A percentile compares a stretch with the other conserved stretches of the same genome.
phyloP scores from a whole-genome alignment of 371 early-diverging fungal genomes.

The Circinella umbellata region DNA sequence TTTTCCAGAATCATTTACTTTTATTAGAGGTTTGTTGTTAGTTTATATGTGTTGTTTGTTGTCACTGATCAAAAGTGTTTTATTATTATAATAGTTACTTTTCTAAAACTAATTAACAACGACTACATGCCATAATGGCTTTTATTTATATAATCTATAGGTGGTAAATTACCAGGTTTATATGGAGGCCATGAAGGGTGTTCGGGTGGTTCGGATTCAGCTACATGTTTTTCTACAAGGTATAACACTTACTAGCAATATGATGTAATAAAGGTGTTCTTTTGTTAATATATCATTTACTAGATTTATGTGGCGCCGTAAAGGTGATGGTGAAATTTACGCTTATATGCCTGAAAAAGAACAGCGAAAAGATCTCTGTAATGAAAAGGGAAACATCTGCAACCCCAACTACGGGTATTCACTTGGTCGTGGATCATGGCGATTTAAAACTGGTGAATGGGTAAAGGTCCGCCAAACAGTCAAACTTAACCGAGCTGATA shows the following conservation, averaged over 20 bases:
- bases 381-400: constrained; percentile 53
- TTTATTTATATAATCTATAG: background rate
- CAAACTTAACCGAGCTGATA: constrained; percentile 57
- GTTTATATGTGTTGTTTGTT: background rate
- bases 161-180: constrained; percentile 63
- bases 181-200: constrained; percentile 60
- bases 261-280: background rate
- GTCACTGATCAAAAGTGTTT: background rate
- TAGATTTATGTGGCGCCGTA: constrained; percentile 66
- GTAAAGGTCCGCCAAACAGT: constrained; percentile 58
- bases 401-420: constrained; percentile 67
- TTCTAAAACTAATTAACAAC: too few species aligned
- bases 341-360: constrained; percentile 57
- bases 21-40: constrained; percentile 46
- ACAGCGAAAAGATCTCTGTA: constrained; percentile 51
- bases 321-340: constrained; percentile 68
- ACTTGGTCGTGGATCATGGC: constrained; percentile 64
- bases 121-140: too few species aligned
- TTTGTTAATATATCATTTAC: background rate
- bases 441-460: constrained; percentile 61
- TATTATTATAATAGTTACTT: too few species aligned
- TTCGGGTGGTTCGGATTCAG: constrained; percentile 62
- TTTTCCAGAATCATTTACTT: constrained; percentile 55
- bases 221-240: constrained; percentile 64
- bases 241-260: constrained; percentile 13